Base-by-base conservation (phyloP, 108 stramenopile species). In the Thalassiosira profunda region DNA sequence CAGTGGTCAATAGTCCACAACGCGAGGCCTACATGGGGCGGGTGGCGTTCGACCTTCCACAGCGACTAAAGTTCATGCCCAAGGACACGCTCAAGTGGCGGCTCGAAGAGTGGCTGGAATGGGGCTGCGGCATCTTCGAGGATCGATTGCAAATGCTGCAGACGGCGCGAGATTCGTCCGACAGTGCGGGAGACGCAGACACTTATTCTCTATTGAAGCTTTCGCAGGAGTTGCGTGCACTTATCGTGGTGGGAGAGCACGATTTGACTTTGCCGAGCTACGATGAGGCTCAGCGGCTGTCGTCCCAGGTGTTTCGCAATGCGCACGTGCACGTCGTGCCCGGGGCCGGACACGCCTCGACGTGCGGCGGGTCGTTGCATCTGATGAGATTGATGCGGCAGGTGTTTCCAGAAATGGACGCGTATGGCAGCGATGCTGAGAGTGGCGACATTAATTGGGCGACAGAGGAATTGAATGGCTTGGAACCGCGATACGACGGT, bases 21-120 rank as follows among this genome's bases (percentile, higher is more conserved):
- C 74, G 90, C 34, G 94, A 95, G 74, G 91, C 94, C 4, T 95
- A 92, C 59, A 82, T 91, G 94, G 94, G 94, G 4, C 83, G 94
- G 8, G 78, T 89, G 10, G 94, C 94, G 29, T 74, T 91, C 51
- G 73, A 84, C 24, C 62, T 92, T 12, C 75, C 87, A 0, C 73
- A 58, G 43, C 66, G 87, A 62, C 57, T 92, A 30, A 69, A 84
- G 42, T 88, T 81, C 49, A 90, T 95, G 88, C 76, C 86, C 29
- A 81, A 88, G 63, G 84, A 78, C 10, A 91, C 91, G 10, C 58
- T 95, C n/a, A 43, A 61, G 25, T 92, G 91, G 91, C 70, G 94
- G 46, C 47, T 95, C 49, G 49, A 67, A 8, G 76, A 89, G 59
- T 95, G 94, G 94, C 65, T 95, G 10, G 52, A 70, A 41, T 52